Evolutionary conservation across 1,139 yeast genomes (phyloP).

Genomic region (Torulaspora globosa): DNA sequence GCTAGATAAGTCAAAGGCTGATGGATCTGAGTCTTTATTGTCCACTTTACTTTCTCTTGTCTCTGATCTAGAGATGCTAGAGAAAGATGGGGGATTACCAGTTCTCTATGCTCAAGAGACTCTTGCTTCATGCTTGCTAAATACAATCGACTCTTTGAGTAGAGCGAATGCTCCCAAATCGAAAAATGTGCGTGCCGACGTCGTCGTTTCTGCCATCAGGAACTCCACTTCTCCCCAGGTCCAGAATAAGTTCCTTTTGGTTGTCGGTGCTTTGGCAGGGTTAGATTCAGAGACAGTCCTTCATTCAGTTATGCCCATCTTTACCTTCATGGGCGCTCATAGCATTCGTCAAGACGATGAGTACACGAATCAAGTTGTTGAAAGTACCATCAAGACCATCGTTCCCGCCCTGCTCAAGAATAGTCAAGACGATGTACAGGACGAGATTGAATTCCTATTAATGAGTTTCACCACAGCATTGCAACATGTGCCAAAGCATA

Average conservation of each 20-base stretch:
- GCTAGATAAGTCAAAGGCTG: conserved; percentile 49
- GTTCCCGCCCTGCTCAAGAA: conserved; percentile 82
- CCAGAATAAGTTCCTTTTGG: conserved; percentile 79
- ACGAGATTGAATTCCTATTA: conserved; percentile 77
- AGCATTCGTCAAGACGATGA: conserved; percentile 96
- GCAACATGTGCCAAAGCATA: conserved; percentile 92
- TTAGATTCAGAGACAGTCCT: conserved; percentile 86
- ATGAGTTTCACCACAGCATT: conserved; percentile 91
- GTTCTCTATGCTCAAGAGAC: conserved; percentile 89
- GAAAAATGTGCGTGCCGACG: conserved; percentile 78
- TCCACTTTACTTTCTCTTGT: conserved; percentile 63
- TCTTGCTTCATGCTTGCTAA: conserved; percentile 79
- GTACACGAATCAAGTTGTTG: conserved; percentile 86
- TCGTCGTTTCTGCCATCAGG: conserved; percentile 85
- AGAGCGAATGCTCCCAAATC: conserved; percentile 47
- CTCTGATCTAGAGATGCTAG: conserved; percentile 82
- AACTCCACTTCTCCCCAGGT: conserved; percentile 90
- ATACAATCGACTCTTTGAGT: conserved; percentile 56
- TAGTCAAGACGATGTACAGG: conserved; percentile 47
- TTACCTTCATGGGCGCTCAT: conserved; percentile 98
- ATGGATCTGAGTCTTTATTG: conserved; percentile 49
- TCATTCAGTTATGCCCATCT: conserved; percentile 97
- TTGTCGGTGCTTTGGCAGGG: conserved; percentile 82
- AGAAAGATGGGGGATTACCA: conserved; percentile 87
- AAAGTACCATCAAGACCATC: conserved; percentile 84